These are phyloP conservation scores for Aspergillus sp. DNA, from an alignment of 2,329 filamentous ascomycete species.

Conservation along the genomic window DNA sequence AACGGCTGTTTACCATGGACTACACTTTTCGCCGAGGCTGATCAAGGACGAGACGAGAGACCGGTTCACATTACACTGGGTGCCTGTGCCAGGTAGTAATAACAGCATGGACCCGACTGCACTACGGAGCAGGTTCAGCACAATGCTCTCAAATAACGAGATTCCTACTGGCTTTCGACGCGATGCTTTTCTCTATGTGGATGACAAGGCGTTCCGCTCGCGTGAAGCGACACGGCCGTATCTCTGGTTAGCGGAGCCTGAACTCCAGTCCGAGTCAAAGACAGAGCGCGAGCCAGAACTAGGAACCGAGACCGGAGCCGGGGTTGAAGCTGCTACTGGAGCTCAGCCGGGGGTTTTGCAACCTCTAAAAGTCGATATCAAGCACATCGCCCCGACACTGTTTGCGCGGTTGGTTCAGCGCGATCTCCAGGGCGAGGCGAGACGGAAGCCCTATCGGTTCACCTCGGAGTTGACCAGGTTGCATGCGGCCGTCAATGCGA, in stretches of 20 bases:
- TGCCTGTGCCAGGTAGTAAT: constrained; percentile 3
- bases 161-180: constrained; percentile 7
- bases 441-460: constrained; percentile 17
- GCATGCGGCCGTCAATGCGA: constrained; percentile 11
- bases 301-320: background rate
- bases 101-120: constrained; percentile 3
- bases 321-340: background rate
- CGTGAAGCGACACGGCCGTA: constrained; percentile 12
- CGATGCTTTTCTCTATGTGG: constrained; percentile 10
- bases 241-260: constrained; percentile 15
- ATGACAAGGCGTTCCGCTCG: constrained; percentile 13
- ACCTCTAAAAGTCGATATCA: constrained; percentile 17
- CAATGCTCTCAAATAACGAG: constrained; percentile 5
- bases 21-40: constrained; percentile 5
- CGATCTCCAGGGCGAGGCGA: constrained; percentile 16
- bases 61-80: constrained; percentile 12
- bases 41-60: constrained; percentile 9
- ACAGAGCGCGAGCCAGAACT: background rate
- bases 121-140: constrained; percentile 4
- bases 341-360: background rate
- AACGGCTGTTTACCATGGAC: constrained; percentile 10
- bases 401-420: constrained; percentile 17
- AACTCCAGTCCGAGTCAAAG: background rate
- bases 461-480: constrained; percentile 17
- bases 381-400: constrained; percentile 18